Evolutionary conservation across 202 grass and related monocot genomes (phyloP), one percentile per base, ranked within the genome.

Genomic region (Eragrostis tef): DNA sequence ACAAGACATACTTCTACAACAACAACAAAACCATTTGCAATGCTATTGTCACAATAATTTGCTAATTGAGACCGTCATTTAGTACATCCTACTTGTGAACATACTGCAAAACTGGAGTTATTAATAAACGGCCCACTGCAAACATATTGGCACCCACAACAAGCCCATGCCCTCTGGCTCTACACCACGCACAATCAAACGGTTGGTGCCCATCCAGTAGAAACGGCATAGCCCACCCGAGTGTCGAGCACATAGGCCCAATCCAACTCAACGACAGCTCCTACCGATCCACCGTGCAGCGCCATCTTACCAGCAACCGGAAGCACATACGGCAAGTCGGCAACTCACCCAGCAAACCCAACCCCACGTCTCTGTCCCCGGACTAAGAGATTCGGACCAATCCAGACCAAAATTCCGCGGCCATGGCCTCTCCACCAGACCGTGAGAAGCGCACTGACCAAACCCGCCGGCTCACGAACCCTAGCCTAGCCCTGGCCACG

Each of bases 261-360:
- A 21, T 43, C 29, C 54, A 77, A 71, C 74, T 26, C 64, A 27
- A 19, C 6, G 51, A 57, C 20, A 78, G 73, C 74, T 51, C 64
- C 27, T 10, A 45, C 61, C 5, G 24, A 19, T 75, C 62, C 56
- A 59, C 12, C 49, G 34, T 25, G 42, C 17, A 52, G 7, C 12
- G 62, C 13, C 69, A 56, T 34, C 58, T 64, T 34, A 6, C 6
- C 25, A 6, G 52, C 21, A 3, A 63, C 3, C 29, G 1, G 11
- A 19, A 41, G 3, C 10, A 61, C 64, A 20, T 44, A 36, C 4
- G 3, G 22, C n/a, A n/a, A n/a, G n/a, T n/a, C n/a, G n/a, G n/a
- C 5, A 5, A 6, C 69, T 66, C 46, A 22, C 25, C 67, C 44
- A 48, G 16, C 26, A 11, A 61, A 26, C 26, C 58, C 58, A 13